These are phyloP conservation scores for Phoma sp. DNA, from an alignment of 2,329 filamentous ascomycete genomes.

Conservation along the genomic window DNA sequence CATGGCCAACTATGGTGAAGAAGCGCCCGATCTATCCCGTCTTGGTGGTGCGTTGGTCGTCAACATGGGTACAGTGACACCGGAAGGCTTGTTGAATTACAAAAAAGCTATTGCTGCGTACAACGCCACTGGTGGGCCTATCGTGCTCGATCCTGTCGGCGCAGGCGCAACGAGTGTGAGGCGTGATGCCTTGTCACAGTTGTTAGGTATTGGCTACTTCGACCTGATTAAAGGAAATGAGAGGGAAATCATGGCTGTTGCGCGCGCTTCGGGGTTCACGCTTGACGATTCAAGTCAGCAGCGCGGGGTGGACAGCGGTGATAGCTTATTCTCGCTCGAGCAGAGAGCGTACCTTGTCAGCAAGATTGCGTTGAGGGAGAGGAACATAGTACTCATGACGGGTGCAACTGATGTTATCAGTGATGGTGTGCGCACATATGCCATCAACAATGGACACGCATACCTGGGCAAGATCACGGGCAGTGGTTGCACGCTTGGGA, in stretches of 20 bases:
- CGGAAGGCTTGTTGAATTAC: conserved; percentile 75
- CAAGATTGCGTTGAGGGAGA: conserved; percentile 69
- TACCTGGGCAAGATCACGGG: conserved; percentile 75
- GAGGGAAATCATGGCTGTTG: conserved; percentile 79
- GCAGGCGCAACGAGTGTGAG: conserved; percentile 82
- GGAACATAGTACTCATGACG: conserved; percentile 81
- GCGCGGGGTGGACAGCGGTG: conserved; percentile 81
- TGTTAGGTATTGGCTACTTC: conserved; percentile 78
- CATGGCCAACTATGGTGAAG: conserved; percentile 87
- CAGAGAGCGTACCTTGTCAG: conserved; percentile 69
- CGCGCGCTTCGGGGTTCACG: conserved; percentile 56
- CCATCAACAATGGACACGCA: conserved; percentile 77
- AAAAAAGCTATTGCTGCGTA: conserved; percentile 77
- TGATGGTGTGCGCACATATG: conserved; percentile 71
- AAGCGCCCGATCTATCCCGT: conserved; percentile 79
- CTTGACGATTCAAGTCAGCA: conserved; percentile 60
- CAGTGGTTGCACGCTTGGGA: conserved; percentile 81
- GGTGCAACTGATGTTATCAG: conserved; percentile 78
- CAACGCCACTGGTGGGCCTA: conserved; percentile 75
- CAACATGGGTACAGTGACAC: conserved; percentile 93
- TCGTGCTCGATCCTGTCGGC: conserved; percentile 89
- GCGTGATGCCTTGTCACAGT: conserved; percentile 70
- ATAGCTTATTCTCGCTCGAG: conserved; percentile 57
- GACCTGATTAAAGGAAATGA: conserved; percentile 95
- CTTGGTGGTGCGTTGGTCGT: conserved; percentile 81